A percentile compares a stretch with the other conserved stretches of the same genome.
phyloP scores from a whole-genome alignment of 1,139 yeast species.

The Saccharomycopsis hybrid region DNA sequence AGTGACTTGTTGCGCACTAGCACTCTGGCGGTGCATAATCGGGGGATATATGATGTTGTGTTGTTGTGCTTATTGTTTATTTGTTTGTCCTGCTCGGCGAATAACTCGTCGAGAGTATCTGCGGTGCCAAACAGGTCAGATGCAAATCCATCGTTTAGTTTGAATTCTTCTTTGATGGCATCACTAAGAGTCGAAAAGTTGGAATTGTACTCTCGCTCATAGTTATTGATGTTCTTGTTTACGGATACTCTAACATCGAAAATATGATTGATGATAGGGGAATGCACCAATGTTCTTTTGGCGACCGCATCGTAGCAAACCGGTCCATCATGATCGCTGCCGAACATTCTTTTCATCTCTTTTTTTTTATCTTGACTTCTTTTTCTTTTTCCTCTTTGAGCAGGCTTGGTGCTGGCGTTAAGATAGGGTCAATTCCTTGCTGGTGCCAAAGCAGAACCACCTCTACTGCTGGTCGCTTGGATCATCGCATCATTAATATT shows the following conservation, averaged over 20 bases:
- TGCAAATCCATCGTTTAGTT: neutral
- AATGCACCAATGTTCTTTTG: constrained; percentile 7
- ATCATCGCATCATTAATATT: too few species aligned
- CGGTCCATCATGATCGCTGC: too few species aligned
- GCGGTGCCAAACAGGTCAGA: constrained; percentile 11
- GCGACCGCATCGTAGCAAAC: constrained; percentile 2
- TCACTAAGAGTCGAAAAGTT: neutral
- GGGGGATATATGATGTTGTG: neutral
- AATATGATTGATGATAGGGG: constrained; percentile 13
- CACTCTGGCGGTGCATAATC: constrained; percentile 5
- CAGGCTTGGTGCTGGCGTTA: too few species aligned
- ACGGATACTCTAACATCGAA: constrained; percentile 6
- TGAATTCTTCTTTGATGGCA: neutral
- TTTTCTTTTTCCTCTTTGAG: too few species aligned
- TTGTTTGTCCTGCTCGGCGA: constrained; percentile 7
- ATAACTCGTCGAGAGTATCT: constrained; percentile 17
- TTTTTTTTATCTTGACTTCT: too few species aligned
- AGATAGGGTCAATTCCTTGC: too few species aligned
- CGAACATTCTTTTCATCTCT: too few species aligned
- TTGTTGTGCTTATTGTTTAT: neutral
- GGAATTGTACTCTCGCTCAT: neutral
- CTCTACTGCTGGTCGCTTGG: too few species aligned
- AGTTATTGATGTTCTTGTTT: neutral
- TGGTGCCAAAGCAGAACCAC: too few species aligned
- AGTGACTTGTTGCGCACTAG: constrained; percentile 9